phyloP scores from a whole-genome alignment of 495 filamentous ascomycete species.

The Talaromyces stipitatus region DNA sequence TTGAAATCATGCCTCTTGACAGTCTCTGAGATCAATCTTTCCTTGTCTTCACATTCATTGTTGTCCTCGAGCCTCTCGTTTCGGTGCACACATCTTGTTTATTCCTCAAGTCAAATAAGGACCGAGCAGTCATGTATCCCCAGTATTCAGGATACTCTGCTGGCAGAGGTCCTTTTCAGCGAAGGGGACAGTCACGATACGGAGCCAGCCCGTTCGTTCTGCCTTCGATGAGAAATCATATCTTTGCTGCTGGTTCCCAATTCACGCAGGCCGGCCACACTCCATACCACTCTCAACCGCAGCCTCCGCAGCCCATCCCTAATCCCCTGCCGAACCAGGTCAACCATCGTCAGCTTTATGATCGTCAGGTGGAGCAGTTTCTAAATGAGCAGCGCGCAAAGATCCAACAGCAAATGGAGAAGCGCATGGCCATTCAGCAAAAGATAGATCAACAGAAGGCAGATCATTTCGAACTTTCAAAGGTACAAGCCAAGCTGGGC shows the following conservation, averaged over 20 bases:
- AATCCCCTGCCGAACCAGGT: neutral
- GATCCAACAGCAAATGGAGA: neutral
- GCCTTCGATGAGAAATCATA: neutral
- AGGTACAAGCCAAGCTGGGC: neutral
- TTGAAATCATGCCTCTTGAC: neutral
- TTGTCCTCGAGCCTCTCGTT: neutral
- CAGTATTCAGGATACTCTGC: neutral
- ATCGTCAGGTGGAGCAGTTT: neutral
- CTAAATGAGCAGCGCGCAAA: neutral
- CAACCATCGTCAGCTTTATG: neutral
- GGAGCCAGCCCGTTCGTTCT: neutral
- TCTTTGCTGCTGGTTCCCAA: neutral
- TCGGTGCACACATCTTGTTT: neutral
- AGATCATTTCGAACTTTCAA: neutral
- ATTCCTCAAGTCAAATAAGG: neutral
- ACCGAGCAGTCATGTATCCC: neutral
- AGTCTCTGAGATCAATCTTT: neutral
- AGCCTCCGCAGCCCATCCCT: neutral
- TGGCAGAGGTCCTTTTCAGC: neutral
- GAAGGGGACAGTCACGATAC: neutral
- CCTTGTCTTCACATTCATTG: neutral
- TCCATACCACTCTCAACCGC: neutral
- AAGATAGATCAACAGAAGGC: conserved; percentile 3
- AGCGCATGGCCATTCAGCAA: neutral
- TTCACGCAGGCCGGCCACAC: neutral